Percentiles rank a stretch among this genome's conserved stretches.
Conservation (phyloP, 192 early-diverging fungal species). For the Gaertneriomyces semiglobifer region DNA sequence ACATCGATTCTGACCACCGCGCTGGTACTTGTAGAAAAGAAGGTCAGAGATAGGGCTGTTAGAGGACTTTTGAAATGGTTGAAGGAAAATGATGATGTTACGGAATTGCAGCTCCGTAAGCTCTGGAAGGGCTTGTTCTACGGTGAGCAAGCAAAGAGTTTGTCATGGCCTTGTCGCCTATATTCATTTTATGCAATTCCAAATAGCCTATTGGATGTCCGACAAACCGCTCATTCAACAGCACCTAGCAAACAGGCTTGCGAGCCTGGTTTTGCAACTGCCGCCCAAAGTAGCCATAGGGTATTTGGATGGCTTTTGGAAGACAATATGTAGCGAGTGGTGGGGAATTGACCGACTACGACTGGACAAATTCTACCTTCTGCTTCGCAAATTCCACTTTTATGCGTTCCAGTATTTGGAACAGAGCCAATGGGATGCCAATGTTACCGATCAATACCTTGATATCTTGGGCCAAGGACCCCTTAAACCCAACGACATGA, state of each 20-base stretch:
- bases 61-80: constrained; percentile 57
- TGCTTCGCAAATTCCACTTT: constrained; percentile 63
- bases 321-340: constrained; percentile 68
- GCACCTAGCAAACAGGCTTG: constrained; percentile 77
- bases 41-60: constrained; percentile 70
- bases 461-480: constrained; percentile 56
- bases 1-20: not conserved
- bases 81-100: constrained; percentile 45
- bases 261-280: constrained; percentile 51
- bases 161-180: no score
- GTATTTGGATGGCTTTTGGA: constrained; percentile 66
- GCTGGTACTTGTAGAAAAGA: constrained; percentile 56
- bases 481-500: constrained; percentile 56
- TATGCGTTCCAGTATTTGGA: constrained; percentile 63
- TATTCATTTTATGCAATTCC: not conserved
- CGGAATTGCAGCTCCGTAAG: constrained; percentile 66
- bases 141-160: constrained; percentile 50
- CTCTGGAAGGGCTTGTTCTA: constrained; percentile 94
- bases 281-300: constrained; percentile 45
- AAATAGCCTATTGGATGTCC: constrained; percentile 89
- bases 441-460: constrained; percentile 48
- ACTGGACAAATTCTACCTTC: constrained; percentile 74
- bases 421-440: constrained; percentile 54
- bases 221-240: constrained; percentile 92
- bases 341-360: constrained; percentile 72